Base-by-base conservation (phyloP, 2,329 filamentous ascomycete genomes). In the Colletotrichum sp. region DNA sequence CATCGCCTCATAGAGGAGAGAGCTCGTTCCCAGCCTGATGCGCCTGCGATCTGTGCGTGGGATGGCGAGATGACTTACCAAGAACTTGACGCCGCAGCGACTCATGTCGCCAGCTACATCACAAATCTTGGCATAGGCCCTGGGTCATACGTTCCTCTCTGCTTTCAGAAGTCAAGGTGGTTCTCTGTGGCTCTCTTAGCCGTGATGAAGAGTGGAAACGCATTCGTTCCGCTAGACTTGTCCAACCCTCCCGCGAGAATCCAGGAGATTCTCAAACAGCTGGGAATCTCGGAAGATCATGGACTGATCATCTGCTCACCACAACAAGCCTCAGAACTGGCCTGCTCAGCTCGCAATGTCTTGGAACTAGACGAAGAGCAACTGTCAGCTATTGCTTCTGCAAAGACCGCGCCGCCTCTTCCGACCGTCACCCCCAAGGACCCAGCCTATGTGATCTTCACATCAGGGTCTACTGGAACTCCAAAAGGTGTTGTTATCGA, bases 131-230 rank as follows among this genome's bases (percentile, higher is more conserved):
- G 79, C 10, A 77, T 82, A n/a, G 78, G 78, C 4, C 71, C 72
- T 5, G 77, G 78, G 3, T 77, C 74, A 5, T 76, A 78, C 16
- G 73, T 84, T 1, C 79, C 79, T 1, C 67, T 84, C 4, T 82
- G 78, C 49, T 80, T 81, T 16, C 79, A 82, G 13, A 84, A 83
- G 69, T 82, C 80, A 3, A 77, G 32, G 4, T 80, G 78, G 79
- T 78, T 78, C 21, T 63, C 81, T 1, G 78, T 84, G 2, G 80
- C 79, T 3, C 80, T 84, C 24, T 44, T 85, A 0, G 83, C 78
- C 3, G 71, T 84, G 10, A 78, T 84, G 71, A 84, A 83, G 66
- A 77, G 83, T 6, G 84, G 84, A 6, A 82, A 80, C 8, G 81
- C 80, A 1, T 82, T 83, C 36, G 81, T 82, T 1, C 80, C 80